phyloP scores from a whole-genome alignment of 83 land plant genomes.

The Diphasiastrum complanatum region DNA sequence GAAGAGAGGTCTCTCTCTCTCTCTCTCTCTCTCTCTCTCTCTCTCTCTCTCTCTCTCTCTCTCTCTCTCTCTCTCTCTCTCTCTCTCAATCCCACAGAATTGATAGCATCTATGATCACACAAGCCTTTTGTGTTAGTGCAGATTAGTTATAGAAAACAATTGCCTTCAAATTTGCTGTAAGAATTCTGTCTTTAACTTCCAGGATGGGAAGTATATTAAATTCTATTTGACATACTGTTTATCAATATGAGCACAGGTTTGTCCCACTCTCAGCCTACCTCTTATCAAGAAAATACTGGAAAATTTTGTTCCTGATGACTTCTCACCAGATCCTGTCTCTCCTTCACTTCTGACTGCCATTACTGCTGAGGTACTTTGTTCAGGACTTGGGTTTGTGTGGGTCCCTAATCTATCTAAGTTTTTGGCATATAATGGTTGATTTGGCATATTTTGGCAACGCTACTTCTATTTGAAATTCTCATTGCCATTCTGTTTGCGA shows the following conservation, averaged over 20 bases:
- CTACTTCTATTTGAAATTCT: neutral
- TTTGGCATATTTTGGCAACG: neutral
- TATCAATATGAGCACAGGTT: too few species aligned
- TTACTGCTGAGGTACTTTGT: constrained; percentile 34
- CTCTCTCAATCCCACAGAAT: too few species aligned
- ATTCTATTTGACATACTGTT: too few species aligned
- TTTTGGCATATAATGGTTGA: neutral
- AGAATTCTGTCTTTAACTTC: too few species aligned
- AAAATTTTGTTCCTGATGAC: constrained; percentile 19
- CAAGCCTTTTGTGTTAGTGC: neutral
- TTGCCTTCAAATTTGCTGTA: neutral
- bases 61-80: too few species aligned
- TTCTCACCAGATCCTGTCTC: constrained; percentile 32
- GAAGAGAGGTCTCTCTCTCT: constrained; percentile 28
- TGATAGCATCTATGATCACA: neutral
- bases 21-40: too few species aligned
- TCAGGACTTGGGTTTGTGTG: neutral
- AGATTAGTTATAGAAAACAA: neutral
- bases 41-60: too few species aligned
- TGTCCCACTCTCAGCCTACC: constrained; percentile 9
- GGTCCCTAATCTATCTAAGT: constrained; percentile 1
- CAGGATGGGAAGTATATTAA: too few species aligned
- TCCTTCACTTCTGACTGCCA: constrained; percentile 27
- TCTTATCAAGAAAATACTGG: constrained; percentile 17
- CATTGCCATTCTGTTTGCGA: neutral